phyloP scores from a whole-genome alignment of 1,284 basidiomycete species.

The Ceratobasidium sp. region DNA sequence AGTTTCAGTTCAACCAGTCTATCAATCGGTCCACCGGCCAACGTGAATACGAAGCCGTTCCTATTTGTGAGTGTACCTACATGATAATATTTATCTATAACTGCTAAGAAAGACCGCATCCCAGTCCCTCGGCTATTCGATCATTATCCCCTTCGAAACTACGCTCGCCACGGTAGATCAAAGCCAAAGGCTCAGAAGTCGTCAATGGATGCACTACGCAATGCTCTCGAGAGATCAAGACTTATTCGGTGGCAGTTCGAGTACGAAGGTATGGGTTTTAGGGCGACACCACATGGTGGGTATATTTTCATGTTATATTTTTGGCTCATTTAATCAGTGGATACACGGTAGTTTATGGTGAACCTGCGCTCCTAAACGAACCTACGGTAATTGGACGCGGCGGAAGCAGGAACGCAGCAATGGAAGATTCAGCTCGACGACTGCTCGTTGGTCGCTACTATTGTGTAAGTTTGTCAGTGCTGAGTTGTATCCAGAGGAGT shows the following conservation, averaged over 20 bases:
- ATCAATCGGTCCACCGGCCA: neutral
- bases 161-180: neutral
- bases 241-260: slow-evolving; percentile 17
- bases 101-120: neutral
- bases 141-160: neutral
- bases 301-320: neutral
- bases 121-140: neutral
- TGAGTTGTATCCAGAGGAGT: neutral
- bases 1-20: neutral
- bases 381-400: neutral
- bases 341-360: slow-evolving; percentile 1
- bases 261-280: neutral
- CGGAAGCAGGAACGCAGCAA: neutral
- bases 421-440: slow-evolving; percentile 11
- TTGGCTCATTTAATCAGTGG: neutral
- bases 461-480: slow-evolving; percentile 3
- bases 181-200: slow-evolving; percentile 12
- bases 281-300: slow-evolving; percentile 11
- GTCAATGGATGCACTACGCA: neutral
- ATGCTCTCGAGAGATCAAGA: neutral
- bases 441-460: neutral
- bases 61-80: slow-evolving; percentile 24
- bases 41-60: slow-evolving; percentile 11
- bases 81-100: neutral
- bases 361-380: neutral